A percentile compares a stretch with the other conserved stretches of the same genome.
Conservation (phyloP, 768 basidiomycete species). For the Mrakia blollopis region DNA sequence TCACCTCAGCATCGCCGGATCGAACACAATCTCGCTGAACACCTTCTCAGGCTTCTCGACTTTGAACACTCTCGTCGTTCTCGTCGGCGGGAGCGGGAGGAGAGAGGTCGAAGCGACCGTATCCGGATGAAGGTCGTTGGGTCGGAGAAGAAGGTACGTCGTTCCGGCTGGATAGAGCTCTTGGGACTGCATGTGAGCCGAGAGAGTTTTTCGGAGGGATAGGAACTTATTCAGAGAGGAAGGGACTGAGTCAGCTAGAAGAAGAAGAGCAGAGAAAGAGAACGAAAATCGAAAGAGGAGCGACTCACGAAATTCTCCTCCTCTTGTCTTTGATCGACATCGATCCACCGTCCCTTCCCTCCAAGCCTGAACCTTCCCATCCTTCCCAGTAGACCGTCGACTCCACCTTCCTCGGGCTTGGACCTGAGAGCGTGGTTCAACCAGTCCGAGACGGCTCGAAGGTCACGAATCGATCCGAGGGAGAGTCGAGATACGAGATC, state of each 20-base stretch:
- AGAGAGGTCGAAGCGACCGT: background rate
- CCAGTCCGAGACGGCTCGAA: conserved; percentile 69
- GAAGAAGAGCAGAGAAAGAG: conserved; percentile 46
- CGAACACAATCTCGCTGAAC: conserved; percentile 74
- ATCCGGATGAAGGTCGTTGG: conserved; percentile 26
- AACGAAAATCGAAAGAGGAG: background rate
- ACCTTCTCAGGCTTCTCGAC: conserved; percentile 70
- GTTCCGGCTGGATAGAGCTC: conserved; percentile 68
- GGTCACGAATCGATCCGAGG: conserved; percentile 68
- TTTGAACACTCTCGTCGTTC: conserved; percentile 66
- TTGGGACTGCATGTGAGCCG: conserved; percentile 71
- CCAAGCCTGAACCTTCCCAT: conserved; percentile 31
- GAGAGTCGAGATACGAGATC: conserved; percentile 75
- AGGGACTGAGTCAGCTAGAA: conserved; percentile 34
- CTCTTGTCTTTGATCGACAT: conserved; percentile 20
- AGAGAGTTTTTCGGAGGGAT: conserved; percentile 72
- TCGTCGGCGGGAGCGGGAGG: conserved; percentile 27
- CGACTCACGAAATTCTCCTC: conserved; percentile 39
- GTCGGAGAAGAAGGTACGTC: conserved; percentile 36
- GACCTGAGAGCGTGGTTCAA: conserved; percentile 64
- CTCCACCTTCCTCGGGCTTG: conserved; percentile 22
- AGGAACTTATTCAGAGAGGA: conserved; percentile 66
- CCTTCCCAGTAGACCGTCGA: conserved; percentile 31
- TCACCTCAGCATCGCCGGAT: conserved; percentile 74
- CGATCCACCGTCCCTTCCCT: conserved; percentile 31